A percentile compares a stretch with the other conserved stretches of the same genome.
These are phyloP conservation scores for Musa schizocarpa DNA, from an alignment of 176 grass and related monocot species.

Conservation along the genomic window DNA sequence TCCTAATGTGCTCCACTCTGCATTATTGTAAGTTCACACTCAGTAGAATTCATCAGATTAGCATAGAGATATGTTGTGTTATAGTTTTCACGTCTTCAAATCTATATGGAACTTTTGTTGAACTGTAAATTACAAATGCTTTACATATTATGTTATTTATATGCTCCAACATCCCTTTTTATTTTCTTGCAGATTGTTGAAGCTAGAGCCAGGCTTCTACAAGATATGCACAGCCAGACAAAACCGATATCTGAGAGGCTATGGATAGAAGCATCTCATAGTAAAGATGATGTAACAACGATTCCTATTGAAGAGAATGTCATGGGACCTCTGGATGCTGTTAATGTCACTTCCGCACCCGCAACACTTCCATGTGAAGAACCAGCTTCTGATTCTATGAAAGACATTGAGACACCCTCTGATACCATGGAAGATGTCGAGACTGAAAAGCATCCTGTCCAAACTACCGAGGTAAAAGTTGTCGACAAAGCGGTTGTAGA, in stretches of 20 bases:
- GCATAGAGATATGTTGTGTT: too few species aligned
- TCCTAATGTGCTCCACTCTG: too few species aligned
- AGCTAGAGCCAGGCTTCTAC: constrained; percentile 43
- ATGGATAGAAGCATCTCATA: constrained; percentile 16
- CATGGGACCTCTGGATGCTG: constrained; percentile 20
- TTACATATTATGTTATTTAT: not conserved
- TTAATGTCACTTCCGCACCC: not conserved
- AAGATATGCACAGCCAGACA: constrained; percentile 31
- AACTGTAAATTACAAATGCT: too few species aligned
- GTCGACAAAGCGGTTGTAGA: constrained; percentile 58
- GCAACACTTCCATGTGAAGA: constrained; percentile 20
- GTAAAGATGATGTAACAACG: constrained; percentile 9
- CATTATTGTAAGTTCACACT: too few species aligned
- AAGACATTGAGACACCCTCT: not conserved
- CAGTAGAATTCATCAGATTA: too few species aligned
- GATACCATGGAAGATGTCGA: not conserved
- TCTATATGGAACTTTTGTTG: too few species aligned
- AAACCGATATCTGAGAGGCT: constrained; percentile 26
- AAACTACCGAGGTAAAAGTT: constrained; percentile 37
- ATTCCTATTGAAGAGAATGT: constrained; percentile 35
- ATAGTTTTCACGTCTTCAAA: too few species aligned
- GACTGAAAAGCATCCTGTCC: constrained; percentile 37
- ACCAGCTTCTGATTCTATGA: constrained; percentile 25
- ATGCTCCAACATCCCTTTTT: not conserved
- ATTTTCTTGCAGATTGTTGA: constrained; percentile 34